Conservation (phyloP, 2,329 filamentous ascomycete genomes). For the Atkinsonella hypoxylon region DNA sequence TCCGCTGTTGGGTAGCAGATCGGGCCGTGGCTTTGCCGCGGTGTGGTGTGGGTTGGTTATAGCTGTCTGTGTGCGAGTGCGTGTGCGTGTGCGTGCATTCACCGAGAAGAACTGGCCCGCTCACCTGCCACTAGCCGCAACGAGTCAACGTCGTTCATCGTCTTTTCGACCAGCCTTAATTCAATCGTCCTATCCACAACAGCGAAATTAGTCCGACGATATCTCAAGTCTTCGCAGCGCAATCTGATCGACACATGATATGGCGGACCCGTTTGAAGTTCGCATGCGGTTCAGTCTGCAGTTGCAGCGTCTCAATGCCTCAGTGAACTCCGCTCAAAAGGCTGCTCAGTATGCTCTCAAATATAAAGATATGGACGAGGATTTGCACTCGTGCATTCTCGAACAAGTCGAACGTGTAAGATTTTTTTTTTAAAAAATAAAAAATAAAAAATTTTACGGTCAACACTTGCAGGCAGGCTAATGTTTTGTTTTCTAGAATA, state of each 20-base stretch:
- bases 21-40: background rate
- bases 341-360: conserved; percentile 91
- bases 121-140: background rate
- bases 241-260: conserved; percentile 13
- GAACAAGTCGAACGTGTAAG: conserved; percentile 78
- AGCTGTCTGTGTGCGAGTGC: no score
- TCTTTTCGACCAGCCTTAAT: background rate
- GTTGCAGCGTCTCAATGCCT: conserved; percentile 83
- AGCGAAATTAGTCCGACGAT: background rate
- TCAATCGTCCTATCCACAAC: background rate
- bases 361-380: conserved; percentile 89
- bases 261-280: conserved; percentile 88
- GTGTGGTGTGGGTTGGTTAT: background rate
- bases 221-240: background rate
- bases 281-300: conserved; percentile 92
- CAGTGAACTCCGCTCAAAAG: conserved; percentile 78
- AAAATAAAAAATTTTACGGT: background rate
- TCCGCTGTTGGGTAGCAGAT: background rate
- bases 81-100: background rate
- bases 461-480: background rate
- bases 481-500: conserved; percentile 43
- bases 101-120: background rate
- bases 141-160: background rate
- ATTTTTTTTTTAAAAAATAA: background rate
- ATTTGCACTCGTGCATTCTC: conserved; percentile 91